Evolutionary conservation across 2,329 filamentous ascomycete species (phyloP), one percentile per base, ranked within the genome.

Genomic region (Capronia epimyces): DNA sequence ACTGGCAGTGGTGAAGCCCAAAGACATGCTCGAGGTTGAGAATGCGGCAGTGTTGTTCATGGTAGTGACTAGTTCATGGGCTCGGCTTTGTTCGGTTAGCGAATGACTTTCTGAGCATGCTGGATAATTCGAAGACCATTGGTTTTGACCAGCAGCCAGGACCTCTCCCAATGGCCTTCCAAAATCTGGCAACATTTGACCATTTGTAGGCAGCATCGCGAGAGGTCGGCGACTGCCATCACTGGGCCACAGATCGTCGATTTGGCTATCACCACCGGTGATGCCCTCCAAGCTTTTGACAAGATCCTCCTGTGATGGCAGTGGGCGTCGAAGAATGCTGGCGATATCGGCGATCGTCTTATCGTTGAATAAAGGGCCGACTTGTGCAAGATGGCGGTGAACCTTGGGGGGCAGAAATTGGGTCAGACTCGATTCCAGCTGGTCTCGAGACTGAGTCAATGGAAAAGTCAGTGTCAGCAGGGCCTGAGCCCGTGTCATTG

Each of bases 401-500:
- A 68, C 66, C 43, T 70, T 67, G 1, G 76, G 71, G 0, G 80
- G 76, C 16, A 96, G 71, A 61, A 95, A 96, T 0, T 77, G 76
- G 0, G 88, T 93, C 13, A 91, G 66, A 6, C 77, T 80, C 0
- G 83, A 81, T 50, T 81, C 74, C 58, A 83, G 77, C 20, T 76
- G 71, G 21, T 71, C 66, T 49, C 80, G 77, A 6, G 83, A 81
- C 53, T 81, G 83, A 59, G 82, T 83, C 31, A 83, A 67, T 0
- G 90, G 88, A 58, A 82, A 87, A 66, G 89, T 95, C 48, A 97
- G 74, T 62, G 95, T 95, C 1, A 98, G 72, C 24, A 97, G 70
- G 1, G 82, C 84, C 65, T 97, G 84, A 5, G 93, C 91, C 65
- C 91, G 78, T 2, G 91, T 98, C 90, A 98, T 97, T 22, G 90